A percentile compares a stretch with the other conserved stretches of the same genome.
Conservation (phyloP, 306 rosid genomes). For the Prunus mira region DNA sequence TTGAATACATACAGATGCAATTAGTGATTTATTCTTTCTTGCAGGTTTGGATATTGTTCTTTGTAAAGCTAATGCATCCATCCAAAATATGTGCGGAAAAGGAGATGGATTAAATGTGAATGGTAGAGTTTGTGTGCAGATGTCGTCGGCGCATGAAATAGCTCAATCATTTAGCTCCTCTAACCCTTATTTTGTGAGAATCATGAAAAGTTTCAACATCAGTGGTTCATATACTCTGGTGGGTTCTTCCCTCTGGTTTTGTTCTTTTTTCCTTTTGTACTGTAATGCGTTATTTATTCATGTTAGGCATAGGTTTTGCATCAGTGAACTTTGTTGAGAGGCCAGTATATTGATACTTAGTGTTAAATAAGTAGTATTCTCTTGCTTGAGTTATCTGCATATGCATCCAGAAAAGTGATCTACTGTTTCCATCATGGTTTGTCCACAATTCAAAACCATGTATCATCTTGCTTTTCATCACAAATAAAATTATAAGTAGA, state of each 20-base stretch:
- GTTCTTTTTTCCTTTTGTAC: neutral
- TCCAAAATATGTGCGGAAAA: conserved; percentile 44
- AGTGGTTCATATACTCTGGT: conserved; percentile 90
- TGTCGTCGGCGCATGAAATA: conserved; percentile 51
- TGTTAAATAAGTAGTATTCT: neutral
- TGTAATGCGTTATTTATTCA: conserved; percentile 8
- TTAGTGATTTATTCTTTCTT: conserved; percentile 16
- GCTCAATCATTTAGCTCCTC: conserved; percentile 70
- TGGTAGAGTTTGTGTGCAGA: conserved; percentile 44
- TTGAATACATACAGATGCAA: neutral
- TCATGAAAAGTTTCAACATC: conserved; percentile 89
- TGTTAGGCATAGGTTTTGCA: conserved; percentile 1
- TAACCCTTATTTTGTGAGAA: conserved; percentile 75
- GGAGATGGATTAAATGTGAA: conserved; percentile 37
- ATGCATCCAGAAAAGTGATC: neutral
- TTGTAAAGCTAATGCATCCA: conserved; percentile 42
- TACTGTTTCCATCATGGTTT: neutral
- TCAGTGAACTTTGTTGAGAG: conserved; percentile 5
- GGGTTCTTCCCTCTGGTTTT: conserved; percentile 37
- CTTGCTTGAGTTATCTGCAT: neutral
- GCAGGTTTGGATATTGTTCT: conserved; percentile 35
- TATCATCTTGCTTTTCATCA: neutral
- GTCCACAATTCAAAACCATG: neutral
- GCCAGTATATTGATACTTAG: neutral
- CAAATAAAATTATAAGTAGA: neutral